Evolutionary conservation across 1,284 basidiomycete genomes (phyloP), one percentile per base, ranked within the genome.

Genomic region (Puccinia polysora): DNA sequence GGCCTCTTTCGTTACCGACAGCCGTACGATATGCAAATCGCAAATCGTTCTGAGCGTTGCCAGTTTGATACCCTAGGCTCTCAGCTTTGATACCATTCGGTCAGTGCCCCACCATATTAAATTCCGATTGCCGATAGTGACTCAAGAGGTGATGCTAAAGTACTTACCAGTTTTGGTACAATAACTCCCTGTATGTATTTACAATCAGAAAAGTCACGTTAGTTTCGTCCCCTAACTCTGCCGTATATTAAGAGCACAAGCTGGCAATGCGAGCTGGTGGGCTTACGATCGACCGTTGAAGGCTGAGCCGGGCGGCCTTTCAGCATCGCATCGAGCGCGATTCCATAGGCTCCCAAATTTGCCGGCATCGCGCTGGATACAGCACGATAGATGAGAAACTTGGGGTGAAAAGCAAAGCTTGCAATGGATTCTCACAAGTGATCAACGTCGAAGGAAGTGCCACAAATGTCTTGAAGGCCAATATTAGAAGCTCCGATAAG

Each of bases 391-490:
- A 14, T 15, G 23, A 10, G 25, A 10, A 23, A 8, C 15, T 55
- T 25, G 52, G 15, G n/a, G 15, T 23, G 15, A 23, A 2, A 25
- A 23, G 25, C 2, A 55, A 15, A 6, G 4, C 25, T 53, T 23
- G 8, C 7, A 14, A 23, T 15, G 23, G 25, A 25, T 4, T 5
- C 58, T 4, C 15, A 60, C 58, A 60, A 60, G 25, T 60, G 58
- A 20, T 40, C 34, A 34, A 60, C 58, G 40, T 38, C 4, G 20
- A 38, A 36, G 30, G 7, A 4, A 20, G n/a, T 40, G 25, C 58
- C 34, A 40, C 58, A 60, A n/a, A 20, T 34, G 36, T 60, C 58
- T 25, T 60, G 58, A n/a, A 60, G 18, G 23, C 32, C 58, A 36
- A 60, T 60, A 40, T 60, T 60, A 1, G 34, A 60, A 34, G 58